A percentile compares a stretch with the other conserved stretches of the same genome.
Conservation (phyloP, 768 basidiomycete genomes). For the Mycena rebaudengoi region DNA sequence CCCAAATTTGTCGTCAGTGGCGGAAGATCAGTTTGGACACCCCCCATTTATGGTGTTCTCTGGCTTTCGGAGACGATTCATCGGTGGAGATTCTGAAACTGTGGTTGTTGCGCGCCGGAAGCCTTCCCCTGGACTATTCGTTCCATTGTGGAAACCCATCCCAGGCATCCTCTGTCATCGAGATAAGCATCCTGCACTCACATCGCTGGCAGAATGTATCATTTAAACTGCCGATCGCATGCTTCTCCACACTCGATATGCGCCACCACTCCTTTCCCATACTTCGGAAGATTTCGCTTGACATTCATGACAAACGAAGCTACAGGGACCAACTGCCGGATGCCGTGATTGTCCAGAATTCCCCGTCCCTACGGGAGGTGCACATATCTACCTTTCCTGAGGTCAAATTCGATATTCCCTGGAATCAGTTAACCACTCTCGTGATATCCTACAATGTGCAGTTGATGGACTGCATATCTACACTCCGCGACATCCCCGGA, state of each 20-base stretch:
- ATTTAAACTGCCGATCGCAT: neutral
- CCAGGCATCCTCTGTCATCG: neutral
- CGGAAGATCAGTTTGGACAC: conserved; percentile 4
- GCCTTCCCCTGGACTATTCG: neutral
- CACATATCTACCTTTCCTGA: neutral
- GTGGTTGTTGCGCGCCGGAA: conserved; percentile 2
- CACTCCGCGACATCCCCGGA: neutral
- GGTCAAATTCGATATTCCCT: neutral
- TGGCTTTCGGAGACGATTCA: neutral
- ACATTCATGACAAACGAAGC: too few species aligned
- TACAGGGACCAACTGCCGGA: neutral
- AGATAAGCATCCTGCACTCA: neutral
- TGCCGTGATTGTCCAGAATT: neutral
- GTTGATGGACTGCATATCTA: neutral
- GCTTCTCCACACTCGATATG: neutral
- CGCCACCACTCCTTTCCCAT: neutral
- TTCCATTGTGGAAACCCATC: neutral
- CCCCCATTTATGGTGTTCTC: neutral
- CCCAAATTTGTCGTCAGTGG: conserved; percentile 17
- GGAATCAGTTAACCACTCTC: neutral
- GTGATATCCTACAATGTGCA: too few species aligned
- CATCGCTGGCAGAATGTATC: conserved; percentile 4
- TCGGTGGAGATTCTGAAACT: neutral
- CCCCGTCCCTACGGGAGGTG: neutral
- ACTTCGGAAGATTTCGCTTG: neutral